phyloP scores from a whole-genome alignment of 73 alveolate species.

The Paramecium bursaria region DNA sequence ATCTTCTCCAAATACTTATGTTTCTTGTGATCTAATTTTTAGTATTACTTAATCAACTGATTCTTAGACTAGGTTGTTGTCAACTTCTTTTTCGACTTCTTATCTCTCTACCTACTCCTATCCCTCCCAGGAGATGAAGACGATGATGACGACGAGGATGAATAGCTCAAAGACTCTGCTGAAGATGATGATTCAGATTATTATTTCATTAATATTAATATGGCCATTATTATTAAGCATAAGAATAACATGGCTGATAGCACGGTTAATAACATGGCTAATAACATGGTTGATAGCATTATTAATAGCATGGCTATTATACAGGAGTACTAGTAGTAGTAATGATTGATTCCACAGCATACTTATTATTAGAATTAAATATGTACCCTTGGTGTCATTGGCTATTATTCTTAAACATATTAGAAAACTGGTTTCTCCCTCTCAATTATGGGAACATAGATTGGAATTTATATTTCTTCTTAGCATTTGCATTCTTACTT shows the following conservation, averaged over 20 bases:
- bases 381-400: no score
- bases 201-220: background rate
- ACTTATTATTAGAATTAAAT: no score
- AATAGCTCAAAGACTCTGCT: slow-evolving; percentile 32
- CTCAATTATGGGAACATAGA: background rate
- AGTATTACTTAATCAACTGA: slow-evolving; percentile 26
- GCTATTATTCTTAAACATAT: no score
- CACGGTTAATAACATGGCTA: no score
- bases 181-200: slow-evolving; percentile 38
- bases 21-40: slow-evolving; percentile 54
- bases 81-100: slow-evolving; percentile 3
- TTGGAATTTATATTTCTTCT: background rate
- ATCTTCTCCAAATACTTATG: slow-evolving; percentile 47
- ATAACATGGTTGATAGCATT: no score
- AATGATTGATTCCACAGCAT: no score
- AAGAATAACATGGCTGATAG: no score
- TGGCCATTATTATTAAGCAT: no score
- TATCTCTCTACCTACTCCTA: slow-evolving; percentile 40
- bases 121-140: slow-evolving; percentile 59
- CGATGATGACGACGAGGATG: slow-evolving; percentile 36
- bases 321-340: no score
- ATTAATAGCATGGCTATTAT: no score
- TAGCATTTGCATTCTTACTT: background rate
- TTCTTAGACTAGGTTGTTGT: slow-evolving; percentile 39
- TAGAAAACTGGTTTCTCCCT: no score